Evolutionary conservation across 2,329 filamentous ascomycete species (phyloP).

Genomic region (Fusarium sp.): DNA sequence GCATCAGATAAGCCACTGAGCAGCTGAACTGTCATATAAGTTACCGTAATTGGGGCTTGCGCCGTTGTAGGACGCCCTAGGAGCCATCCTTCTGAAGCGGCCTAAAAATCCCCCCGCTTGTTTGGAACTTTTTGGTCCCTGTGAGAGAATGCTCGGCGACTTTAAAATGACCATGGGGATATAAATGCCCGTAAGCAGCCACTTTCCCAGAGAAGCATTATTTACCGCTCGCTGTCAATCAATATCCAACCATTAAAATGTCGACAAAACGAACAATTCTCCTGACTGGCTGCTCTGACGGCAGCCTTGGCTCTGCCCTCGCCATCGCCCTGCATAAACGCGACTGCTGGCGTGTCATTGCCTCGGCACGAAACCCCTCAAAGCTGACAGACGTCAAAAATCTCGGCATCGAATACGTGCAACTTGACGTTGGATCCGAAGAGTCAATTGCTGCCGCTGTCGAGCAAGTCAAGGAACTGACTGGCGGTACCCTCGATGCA

Average conservation of each 20-base stretch:
- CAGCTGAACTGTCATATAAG: too few species aligned
- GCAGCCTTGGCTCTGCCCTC: constrained; percentile 45
- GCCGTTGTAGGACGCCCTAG: too few species aligned
- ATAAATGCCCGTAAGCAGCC: too few species aligned
- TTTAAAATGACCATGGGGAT: too few species aligned
- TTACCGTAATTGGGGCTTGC: too few species aligned
- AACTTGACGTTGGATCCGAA: constrained; percentile 39
- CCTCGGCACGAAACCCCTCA: constrained; percentile 42
- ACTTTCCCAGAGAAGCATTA: too few species aligned
- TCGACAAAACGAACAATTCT: constrained; percentile 38
- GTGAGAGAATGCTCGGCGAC: too few species aligned
- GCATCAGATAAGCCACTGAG: too few species aligned
- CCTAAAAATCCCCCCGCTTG: background rate
- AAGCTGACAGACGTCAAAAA: constrained; percentile 34
- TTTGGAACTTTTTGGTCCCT: background rate
- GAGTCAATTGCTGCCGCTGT: constrained; percentile 36
- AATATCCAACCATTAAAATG: background rate
- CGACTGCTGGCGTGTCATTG: constrained; percentile 45
- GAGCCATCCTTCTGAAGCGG: too few species aligned
- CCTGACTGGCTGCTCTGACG: constrained; percentile 50
- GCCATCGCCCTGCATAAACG: constrained; percentile 43
- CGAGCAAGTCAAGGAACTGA: constrained; percentile 20
- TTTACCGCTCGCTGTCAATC: too few species aligned
- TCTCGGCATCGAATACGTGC: constrained; percentile 31
- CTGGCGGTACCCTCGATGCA: constrained; percentile 42